Base-by-base conservation (phyloP, 495 filamentous ascomycete species). In the Lasiosphaeria miniovina region DNA sequence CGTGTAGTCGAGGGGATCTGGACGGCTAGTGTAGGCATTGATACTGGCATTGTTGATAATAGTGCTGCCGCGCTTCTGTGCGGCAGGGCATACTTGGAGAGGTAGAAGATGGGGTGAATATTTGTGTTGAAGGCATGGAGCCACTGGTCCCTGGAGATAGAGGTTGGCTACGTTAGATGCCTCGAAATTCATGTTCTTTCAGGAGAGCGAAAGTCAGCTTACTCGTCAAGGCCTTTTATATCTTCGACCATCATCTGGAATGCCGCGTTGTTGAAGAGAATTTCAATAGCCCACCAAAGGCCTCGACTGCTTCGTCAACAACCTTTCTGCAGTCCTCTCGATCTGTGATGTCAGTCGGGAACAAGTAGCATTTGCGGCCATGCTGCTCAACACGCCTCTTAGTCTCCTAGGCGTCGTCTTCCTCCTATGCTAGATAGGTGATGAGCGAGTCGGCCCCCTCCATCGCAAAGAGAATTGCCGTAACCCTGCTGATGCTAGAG, bases 11-110 rank as follows among this genome's bases (percentile, higher is more conserved):
- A 95, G 82, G 2, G 95, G 82, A 66, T 94, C 90, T 0, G 86
- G 86, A 12, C 89, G 87, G 36, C 90, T 90, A 60, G 90, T 84
- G 76, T 93, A 96, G 36, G 86, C 87, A 72, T 94, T 94, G 57
- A 94, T 90, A 59, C 74, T 80, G 49, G 88, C 86, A 72, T 89
- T 90, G 72, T 93, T 93, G 78, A 94, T 91, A 69, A 95, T 91
- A 31, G 84, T 87, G 56, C 83, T 81, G 38, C 90, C 90, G n/a
- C 72, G 71, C 69, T 84, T 84, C 84, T 86, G 73, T 92, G 88
- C 1, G 84, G 86, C 31, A 93, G 77, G 15, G 77, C 75, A 69
- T 93, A 91, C 72, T 95, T 94, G 61, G 90, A 80, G 34, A 95
- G 76, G 71, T 84, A 90, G 73, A 88, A 90, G 70, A 81, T 84